A percentile compares a stretch with the other conserved stretches of the same genome.
phyloP scores from a whole-genome alignment of 2,329 filamentous ascomycete species.

The Ascochyta pisi region DNA sequence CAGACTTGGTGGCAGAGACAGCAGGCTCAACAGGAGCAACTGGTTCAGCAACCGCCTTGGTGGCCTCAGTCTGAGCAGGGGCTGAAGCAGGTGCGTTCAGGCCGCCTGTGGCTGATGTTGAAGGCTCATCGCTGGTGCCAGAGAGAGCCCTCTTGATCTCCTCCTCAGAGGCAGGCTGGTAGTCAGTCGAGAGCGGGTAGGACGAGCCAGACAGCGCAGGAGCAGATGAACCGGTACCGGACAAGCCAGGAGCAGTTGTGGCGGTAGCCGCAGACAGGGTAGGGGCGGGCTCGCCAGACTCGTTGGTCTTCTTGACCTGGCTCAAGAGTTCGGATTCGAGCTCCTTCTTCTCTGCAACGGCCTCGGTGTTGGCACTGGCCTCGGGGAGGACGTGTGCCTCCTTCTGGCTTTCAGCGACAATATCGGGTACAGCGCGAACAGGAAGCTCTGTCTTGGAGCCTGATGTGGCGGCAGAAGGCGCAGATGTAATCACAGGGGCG shows the following conservation, averaged over 20 bases:
- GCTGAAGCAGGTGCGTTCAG: conserved; percentile 49
- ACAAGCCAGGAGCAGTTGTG: conserved; percentile 43
- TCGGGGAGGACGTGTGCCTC: conserved; percentile 69
- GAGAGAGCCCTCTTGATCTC: conserved; percentile 10
- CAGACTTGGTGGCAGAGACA: neutral
- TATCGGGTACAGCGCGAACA: conserved; percentile 56
- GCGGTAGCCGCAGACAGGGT: conserved; percentile 46
- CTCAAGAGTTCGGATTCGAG: conserved; percentile 76
- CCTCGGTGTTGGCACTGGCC: conserved; percentile 68
- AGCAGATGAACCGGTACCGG: conserved; percentile 3
- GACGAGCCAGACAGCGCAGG: conserved; percentile 12
- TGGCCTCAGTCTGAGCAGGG: conserved; percentile 34
- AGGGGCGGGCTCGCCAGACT: conserved; percentile 55
- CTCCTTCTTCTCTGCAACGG: conserved; percentile 73
- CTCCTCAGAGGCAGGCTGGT: conserved; percentile 9
- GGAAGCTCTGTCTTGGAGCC: conserved; percentile 34
- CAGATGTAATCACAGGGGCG: conserved; percentile 29
- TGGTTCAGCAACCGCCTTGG: conserved; percentile 48
- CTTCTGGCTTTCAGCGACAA: conserved; percentile 75
- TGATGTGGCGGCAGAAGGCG: conserved; percentile 22
- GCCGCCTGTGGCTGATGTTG: conserved; percentile 13
- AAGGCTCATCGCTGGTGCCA: conserved; percentile 21
- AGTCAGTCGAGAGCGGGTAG: conserved; percentile 11
- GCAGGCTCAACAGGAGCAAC: conserved; percentile 22
- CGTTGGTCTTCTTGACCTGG: conserved; percentile 58